Percentiles rank a stretch among this genome's conserved stretches.
Evolutionary conservation across 1,284 basidiomycete genomes (phyloP).

Genomic region (Microbotryomycetes sp.): DNA sequence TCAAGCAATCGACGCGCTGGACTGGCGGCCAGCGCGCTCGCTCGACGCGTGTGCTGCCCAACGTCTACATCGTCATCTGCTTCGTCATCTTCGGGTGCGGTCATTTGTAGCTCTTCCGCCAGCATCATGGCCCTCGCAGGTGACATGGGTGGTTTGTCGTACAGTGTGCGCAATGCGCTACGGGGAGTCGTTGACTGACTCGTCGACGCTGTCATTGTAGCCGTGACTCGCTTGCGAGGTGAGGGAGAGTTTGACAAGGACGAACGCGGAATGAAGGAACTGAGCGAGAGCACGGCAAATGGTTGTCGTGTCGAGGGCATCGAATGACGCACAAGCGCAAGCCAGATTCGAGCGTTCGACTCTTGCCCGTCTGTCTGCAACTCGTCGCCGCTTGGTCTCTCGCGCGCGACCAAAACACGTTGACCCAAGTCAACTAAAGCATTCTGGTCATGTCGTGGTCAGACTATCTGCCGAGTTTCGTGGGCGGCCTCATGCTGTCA

Average conservation of each 20-base stretch:
- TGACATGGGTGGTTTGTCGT: neutral
- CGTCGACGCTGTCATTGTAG: neutral
- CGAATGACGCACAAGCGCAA: neutral
- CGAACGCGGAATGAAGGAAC: neutral
- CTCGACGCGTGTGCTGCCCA: too few species aligned
- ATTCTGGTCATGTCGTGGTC: neutral
- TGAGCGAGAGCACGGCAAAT: neutral
- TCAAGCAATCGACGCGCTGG: neutral
- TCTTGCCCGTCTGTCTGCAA: neutral
- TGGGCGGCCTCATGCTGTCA: constrained; percentile 40
- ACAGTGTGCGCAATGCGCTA: neutral
- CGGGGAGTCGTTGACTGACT: neutral
- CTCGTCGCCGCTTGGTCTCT: neutral
- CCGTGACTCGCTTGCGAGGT: neutral
- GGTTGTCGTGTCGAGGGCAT: neutral
- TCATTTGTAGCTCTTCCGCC: neutral
- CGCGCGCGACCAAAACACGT: neutral
- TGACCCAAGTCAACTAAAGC: neutral
- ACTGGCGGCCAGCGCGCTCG: too few species aligned
- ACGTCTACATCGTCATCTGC: neutral
- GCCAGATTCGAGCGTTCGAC: too few species aligned
- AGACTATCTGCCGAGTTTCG: constrained; percentile 13
- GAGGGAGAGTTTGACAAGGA: neutral
- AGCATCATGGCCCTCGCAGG: neutral
- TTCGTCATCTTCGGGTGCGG: neutral